Evolutionary conservation across 2,329 filamentous ascomycete genomes (phyloP).

Genomic region (Colletotrichum sp.): DNA sequence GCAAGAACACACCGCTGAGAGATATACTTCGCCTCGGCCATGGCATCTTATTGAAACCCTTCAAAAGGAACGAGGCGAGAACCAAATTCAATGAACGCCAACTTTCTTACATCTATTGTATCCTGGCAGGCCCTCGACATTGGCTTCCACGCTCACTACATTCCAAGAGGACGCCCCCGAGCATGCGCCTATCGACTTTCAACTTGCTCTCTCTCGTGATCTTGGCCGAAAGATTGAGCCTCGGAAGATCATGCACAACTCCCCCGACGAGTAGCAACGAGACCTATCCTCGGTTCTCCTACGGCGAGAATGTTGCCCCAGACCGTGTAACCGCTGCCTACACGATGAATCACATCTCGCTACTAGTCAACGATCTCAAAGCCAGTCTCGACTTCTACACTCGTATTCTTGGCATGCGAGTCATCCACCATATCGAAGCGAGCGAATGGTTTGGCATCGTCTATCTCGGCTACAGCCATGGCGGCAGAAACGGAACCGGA

Average conservation of each 20-base stretch:
- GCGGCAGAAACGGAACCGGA: slow-evolving; percentile 40
- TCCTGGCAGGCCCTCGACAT: fast-evolving
- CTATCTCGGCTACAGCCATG: slow-evolving; percentile 39
- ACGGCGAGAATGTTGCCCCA: not conserved
- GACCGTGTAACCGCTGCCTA: slow-evolving; percentile 32
- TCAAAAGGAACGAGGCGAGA: not conserved
- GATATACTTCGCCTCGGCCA: not conserved
- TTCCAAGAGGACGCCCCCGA: fast-evolving
- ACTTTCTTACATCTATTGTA: not conserved
- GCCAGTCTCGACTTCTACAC: slow-evolving; percentile 37
- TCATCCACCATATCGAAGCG: slow-evolving; percentile 35
- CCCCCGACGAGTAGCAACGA: not conserved
- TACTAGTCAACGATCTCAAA: slow-evolving; percentile 33
- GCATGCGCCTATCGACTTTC: not conserved
- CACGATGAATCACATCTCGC: slow-evolving; percentile 37
- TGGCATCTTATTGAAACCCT: fast-evolving
- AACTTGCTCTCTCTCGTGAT: not conserved
- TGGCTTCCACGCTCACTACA: not conserved
- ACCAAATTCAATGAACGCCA: fast-evolving
- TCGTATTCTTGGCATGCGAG: slow-evolving; percentile 37
- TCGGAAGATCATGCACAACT: not conserved
- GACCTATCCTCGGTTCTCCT: not conserved
- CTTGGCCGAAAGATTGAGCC: not conserved
- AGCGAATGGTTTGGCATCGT: slow-evolving; percentile 32
- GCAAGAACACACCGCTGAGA: not conserved